phyloP scores from a whole-genome alignment of 179 eudicot species.

The Camellia oleifera region DNA sequence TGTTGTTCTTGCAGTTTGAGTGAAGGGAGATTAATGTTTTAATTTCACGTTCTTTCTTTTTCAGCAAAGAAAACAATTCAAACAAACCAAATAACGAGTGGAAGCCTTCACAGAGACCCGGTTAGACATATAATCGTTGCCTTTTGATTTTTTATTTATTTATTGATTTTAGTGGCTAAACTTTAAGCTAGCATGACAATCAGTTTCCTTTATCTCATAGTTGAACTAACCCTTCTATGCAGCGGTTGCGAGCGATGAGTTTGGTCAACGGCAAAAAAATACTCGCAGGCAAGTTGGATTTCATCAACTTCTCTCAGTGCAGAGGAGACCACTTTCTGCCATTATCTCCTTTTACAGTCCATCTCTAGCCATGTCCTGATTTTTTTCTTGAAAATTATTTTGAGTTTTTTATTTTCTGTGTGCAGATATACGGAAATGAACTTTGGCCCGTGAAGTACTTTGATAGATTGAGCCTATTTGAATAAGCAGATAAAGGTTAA shows the following conservation, averaged over 20 bases:
- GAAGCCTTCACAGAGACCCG: conserved; percentile 68
- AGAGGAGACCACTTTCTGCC: background rate
- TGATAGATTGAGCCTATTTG: conserved; percentile 26
- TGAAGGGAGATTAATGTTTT: background rate
- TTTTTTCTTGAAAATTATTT: background rate
- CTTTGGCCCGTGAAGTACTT: conserved; percentile 74
- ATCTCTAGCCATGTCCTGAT: background rate
- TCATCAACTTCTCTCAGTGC: background rate
- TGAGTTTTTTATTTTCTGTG: conserved; percentile 5
- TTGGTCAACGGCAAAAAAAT: conserved; percentile 83
- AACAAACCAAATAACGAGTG: conserved; percentile 44
- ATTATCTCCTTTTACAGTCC: background rate
- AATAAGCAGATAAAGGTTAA: conserved; percentile 36
- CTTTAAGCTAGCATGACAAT: background rate
- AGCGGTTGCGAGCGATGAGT: conserved; percentile 67
- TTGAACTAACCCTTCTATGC: conserved; percentile 10
- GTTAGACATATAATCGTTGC: conserved; percentile 30
- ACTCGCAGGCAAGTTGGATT: conserved; percentile 72
- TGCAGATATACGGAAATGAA: conserved; percentile 97
- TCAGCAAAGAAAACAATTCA: conserved; percentile 67
- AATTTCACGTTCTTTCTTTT: conserved; percentile 22
- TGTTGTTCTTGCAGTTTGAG: background rate
- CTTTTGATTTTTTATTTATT: background rate
- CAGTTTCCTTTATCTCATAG: background rate
- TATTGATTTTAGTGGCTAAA: background rate